Conservation (phyloP, 805 yeast species). For the Schwanniomyces occidentalis region DNA sequence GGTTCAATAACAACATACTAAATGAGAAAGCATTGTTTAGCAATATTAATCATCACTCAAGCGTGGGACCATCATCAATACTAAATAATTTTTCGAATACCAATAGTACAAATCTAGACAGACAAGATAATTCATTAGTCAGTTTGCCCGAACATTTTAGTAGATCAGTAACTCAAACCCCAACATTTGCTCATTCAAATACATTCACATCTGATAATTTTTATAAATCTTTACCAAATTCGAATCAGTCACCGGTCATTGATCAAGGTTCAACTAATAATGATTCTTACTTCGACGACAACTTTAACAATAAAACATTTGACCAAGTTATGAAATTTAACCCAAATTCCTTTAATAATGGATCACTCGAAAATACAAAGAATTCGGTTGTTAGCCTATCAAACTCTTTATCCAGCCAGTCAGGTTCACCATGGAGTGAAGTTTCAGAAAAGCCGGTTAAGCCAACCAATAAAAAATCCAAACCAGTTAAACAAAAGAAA, state of each 20-base stretch:
- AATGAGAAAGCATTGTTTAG: slow-evolving; percentile 1
- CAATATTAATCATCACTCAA: not conserved
- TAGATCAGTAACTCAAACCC: slow-evolving; percentile 21
- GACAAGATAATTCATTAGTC: slow-evolving; percentile 29
- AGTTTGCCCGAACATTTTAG: slow-evolving; percentile 31
- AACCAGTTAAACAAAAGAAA: slow-evolving; percentile 7
- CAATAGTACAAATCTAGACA: slow-evolving; percentile 15
- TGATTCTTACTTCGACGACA: slow-evolving; percentile 11
- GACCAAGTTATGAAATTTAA: slow-evolving; percentile 1
- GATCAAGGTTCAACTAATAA: slow-evolving; percentile 1
- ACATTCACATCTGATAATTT: slow-evolving; percentile 9
- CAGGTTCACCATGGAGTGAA: slow-evolving; percentile 1
- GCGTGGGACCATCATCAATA: slow-evolving; percentile 7
- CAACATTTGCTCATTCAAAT: slow-evolving; percentile 7
- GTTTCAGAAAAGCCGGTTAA: slow-evolving; percentile 1
- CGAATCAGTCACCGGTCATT: slow-evolving; percentile 4
- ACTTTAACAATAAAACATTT: slow-evolving; percentile 7
- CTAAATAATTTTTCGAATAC: slow-evolving; percentile 4
- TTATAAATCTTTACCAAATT: not conserved
- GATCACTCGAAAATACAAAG: not conserved
- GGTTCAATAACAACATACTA: not conserved
- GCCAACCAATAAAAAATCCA: slow-evolving; percentile 5
- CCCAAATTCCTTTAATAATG: slow-evolving; percentile 2
- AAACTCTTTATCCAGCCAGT: slow-evolving; percentile 7
- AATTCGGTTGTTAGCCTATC: slow-evolving; percentile 2